Evolutionary conservation across 129 eudicot genomes (phyloP).

Genomic region (Pittosporum tobira): DNA sequence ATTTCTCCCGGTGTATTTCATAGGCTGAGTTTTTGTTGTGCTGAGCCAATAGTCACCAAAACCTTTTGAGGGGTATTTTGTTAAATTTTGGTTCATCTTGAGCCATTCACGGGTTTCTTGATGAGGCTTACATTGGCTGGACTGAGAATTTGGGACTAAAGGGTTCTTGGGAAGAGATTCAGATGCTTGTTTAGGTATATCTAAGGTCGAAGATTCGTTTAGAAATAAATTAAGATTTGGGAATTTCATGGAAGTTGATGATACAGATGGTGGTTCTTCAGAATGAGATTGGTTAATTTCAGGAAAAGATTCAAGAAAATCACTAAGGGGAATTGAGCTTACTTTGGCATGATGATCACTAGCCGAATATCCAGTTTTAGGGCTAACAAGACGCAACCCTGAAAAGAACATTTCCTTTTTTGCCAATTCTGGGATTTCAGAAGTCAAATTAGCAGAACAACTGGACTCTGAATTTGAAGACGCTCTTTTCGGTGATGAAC

Average conservation of each 20-base stretch:
- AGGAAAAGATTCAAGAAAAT: conserved; percentile 40
- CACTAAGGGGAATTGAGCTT: conserved; percentile 24
- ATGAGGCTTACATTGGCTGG: conserved; percentile 13
- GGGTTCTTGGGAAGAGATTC: conserved; percentile 8
- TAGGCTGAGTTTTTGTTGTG: conserved; percentile 43
- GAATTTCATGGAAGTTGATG: conserved; percentile 7
- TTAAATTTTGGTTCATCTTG: conserved; percentile 22
- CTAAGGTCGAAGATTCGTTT: conserved; percentile 18
- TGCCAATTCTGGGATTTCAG: neutral
- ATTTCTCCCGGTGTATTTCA: conserved; percentile 36
- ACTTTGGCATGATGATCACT: neutral
- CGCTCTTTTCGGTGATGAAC: conserved; percentile 16
- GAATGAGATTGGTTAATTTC: conserved; percentile 5
- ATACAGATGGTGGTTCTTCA: neutral
- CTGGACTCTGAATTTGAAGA: conserved; percentile 12
- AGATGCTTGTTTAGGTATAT: conserved; percentile 2
- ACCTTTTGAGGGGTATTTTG: neutral
- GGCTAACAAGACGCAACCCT: too few species aligned
- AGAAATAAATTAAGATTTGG: conserved; percentile 32
- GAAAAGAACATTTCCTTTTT: neutral
- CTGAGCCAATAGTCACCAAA: conserved; percentile 28
- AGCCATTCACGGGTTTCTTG: conserved; percentile 27
- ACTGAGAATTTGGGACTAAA: conserved; percentile 19
- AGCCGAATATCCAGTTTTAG: too few species aligned
- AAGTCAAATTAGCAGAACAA: conserved; percentile 1